Percentiles rank a stretch among this genome's conserved stretches.
These are phyloP conservation scores for Dillenia turbinata DNA, from an alignment of 164 flowering plant genomes.

Conservation along the genomic window DNA sequence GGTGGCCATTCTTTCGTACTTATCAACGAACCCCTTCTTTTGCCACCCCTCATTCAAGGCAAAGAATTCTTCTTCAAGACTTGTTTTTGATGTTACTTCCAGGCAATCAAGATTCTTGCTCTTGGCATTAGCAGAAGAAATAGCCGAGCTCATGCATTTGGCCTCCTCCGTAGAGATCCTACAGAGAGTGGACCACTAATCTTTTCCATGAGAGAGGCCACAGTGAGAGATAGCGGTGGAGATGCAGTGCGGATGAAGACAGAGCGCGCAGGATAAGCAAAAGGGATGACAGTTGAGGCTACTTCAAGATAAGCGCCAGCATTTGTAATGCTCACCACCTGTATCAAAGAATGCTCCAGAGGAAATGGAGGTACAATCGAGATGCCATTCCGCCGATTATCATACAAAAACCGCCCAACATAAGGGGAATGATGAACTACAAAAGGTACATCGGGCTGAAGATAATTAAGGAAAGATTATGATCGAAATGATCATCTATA, in stretches of 20 bases:
- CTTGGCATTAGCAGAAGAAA: too few species aligned
- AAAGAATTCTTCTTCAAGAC: too few species aligned
- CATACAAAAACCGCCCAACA: slow-evolving; percentile 70
- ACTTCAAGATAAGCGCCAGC: slow-evolving; percentile 64
- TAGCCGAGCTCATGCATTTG: too few species aligned
- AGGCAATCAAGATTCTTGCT: too few species aligned
- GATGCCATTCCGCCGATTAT: slow-evolving; percentile 76
- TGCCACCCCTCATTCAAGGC: too few species aligned
- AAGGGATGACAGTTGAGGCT: slow-evolving; percentile 58
- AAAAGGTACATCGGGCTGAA: slow-evolving; percentile 70
- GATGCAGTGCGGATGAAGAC: slow-evolving; percentile 36
- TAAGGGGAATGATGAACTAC: slow-evolving; percentile 46
- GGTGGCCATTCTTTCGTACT: too few species aligned
- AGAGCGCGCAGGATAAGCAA: slow-evolving; percentile 38
- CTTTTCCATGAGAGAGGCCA: slow-evolving; percentile 79
- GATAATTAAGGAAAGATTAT: slow-evolving; percentile 17
- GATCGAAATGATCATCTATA: too few species aligned
- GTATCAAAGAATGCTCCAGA: slow-evolving; percentile 63
- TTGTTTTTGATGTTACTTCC: too few species aligned
- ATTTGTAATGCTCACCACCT: slow-evolving; percentile 77
- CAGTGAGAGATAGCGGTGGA: slow-evolving; percentile 49
- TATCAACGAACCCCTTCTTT: too few species aligned
- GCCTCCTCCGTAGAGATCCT: slow-evolving; percentile 40
- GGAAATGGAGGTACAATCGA: slow-evolving; percentile 62
- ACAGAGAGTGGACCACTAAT: slow-evolving; percentile 54